Conservation (phyloP, 345 rosid genomes). For the Laguncularia racemosa region DNA sequence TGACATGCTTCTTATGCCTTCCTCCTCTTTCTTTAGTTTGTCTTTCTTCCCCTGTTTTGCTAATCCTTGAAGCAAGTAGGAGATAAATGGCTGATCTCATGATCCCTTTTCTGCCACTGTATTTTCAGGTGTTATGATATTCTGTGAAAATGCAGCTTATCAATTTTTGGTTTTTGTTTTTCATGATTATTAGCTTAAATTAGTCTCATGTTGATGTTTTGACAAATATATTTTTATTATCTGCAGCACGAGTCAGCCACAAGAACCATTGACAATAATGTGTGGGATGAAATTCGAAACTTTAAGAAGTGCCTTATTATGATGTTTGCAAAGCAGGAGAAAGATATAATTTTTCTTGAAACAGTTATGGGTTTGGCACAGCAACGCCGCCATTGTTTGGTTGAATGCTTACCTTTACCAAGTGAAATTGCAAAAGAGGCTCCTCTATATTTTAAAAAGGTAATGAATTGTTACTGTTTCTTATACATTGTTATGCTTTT, state of each 20-base stretch:
- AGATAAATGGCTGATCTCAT: no score
- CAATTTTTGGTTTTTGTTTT: no score
- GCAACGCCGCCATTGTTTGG: slow-evolving; percentile 79
- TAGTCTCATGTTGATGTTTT: neutral
- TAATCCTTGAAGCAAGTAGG: no score
- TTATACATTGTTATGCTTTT: neutral
- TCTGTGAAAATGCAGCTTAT: no score
- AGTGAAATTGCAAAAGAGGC: slow-evolving; percentile 64
- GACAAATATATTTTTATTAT: neutral
- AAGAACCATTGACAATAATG: slow-evolving; percentile 63
- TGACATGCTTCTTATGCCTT: no score
- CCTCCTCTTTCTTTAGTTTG: no score
- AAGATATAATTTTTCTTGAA: slow-evolving; percentile 75
- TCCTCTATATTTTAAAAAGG: slow-evolving; percentile 85
- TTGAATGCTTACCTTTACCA: slow-evolving; percentile 81
- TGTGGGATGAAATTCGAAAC: slow-evolving; percentile 88
- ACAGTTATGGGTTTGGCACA: slow-evolving; percentile 78
- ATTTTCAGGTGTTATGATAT: no score
- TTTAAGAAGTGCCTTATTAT: slow-evolving; percentile 87
- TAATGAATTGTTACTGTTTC: slow-evolving; percentile 10
- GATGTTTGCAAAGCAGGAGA: slow-evolving; percentile 87
- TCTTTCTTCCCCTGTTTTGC: no score
- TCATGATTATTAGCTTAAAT: no score
- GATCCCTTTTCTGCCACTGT: no score
- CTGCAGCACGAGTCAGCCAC: slow-evolving; percentile 75